Evolutionary conservation across 345 rosid genomes (phyloP).

Genomic region (Gossypioides kirkii): DNA sequence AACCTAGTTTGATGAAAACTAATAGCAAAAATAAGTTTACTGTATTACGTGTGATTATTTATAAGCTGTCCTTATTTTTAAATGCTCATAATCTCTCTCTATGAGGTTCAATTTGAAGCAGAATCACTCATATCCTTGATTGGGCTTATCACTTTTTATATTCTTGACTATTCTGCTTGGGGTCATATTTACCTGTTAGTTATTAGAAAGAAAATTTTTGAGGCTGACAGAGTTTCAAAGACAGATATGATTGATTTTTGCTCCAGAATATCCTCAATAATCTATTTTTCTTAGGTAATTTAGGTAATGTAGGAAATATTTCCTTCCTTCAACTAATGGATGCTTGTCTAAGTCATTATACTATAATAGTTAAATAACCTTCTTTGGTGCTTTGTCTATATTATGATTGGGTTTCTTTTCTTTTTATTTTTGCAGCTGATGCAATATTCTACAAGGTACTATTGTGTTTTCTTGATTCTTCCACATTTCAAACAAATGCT

Average conservation of each 20-base stretch:
- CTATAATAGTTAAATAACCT: not conserved
- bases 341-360: not conserved
- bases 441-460: conserved; percentile 69
- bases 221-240: not conserved
- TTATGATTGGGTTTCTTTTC: conserved; percentile 14
- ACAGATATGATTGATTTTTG: not conserved
- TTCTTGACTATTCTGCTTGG: not conserved
- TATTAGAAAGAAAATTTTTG: not conserved
- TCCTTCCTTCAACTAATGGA: conserved; percentile 16
- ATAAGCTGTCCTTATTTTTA: not conserved
- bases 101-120: conserved; percentile 4
- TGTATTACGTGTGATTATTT: not conserved
- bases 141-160: not conserved
- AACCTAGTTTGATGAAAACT: not conserved
- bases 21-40: not conserved
- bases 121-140: not conserved
- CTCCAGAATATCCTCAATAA: not conserved
- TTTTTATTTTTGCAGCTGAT: conserved; percentile 53
- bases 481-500: not conserved
- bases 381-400: not conserved
- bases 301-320: not conserved
- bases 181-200: not conserved
- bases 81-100: not conserved
- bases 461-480: conserved; percentile 17
- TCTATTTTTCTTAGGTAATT: not conserved